Evolutionary conservation across 495 filamentous ascomycete genomes (phyloP).

Genomic region (Rhypophila decipiens): DNA sequence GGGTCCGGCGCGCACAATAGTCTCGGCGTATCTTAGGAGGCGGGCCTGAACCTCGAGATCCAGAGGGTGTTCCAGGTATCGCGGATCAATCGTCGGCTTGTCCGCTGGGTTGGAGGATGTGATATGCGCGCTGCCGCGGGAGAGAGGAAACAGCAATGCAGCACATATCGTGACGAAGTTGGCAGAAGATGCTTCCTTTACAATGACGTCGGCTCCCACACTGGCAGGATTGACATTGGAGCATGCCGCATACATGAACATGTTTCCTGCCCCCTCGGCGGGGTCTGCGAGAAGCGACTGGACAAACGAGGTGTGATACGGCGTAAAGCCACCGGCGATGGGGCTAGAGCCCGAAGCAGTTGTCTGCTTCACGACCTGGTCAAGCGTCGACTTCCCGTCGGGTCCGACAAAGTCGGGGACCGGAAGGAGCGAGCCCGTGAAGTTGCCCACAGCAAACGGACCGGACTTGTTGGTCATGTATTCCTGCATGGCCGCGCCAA

Average conservation of each 20-base stretch:
- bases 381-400: constrained; percentile 6
- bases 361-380: constrained; percentile 19
- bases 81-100: constrained; percentile 37
- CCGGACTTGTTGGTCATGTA: background rate
- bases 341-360: no score
- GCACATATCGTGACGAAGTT: no score
- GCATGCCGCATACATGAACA: no score
- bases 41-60: constrained; percentile 39
- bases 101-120: constrained; percentile 16
- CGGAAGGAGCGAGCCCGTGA: background rate
- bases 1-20: constrained; percentile 28
- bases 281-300: no score
- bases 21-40: constrained; percentile 23
- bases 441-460: background rate
- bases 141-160: constrained; percentile 44
- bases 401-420: background rate
- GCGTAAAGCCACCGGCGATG: no score
- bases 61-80: constrained; percentile 44
- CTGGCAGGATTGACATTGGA: no score
- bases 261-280: no score
- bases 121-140: constrained; percentile 49
- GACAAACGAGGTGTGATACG: no score
- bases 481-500: constrained; percentile 22
- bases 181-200: no score
- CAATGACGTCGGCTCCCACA: no score